Conservation (phyloP, 768 basidiomycete genomes). For the Mycena vulgaris region DNA sequence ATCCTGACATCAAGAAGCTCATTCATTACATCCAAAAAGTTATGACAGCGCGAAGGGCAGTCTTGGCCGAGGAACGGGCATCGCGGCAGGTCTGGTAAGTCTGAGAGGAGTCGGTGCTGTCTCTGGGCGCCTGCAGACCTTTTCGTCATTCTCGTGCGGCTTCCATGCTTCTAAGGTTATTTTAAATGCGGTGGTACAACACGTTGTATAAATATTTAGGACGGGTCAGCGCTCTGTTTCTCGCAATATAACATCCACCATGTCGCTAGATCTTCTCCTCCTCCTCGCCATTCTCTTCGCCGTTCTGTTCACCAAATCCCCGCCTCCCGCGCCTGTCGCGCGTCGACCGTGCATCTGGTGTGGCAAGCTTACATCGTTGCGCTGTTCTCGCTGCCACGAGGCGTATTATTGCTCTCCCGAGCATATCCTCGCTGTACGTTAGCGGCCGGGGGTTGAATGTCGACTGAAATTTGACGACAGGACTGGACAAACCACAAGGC, state of each 20-base stretch:
- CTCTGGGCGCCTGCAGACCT: background rate
- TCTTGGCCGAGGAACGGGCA: constrained; percentile 14
- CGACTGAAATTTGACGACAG: background rate
- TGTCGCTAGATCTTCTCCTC: constrained; percentile 31
- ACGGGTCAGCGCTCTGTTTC: background rate
- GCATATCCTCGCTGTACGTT: constrained; percentile 22
- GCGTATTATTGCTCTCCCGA: constrained; percentile 33
- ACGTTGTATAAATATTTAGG: constrained; percentile 5
- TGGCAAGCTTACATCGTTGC: constrained; percentile 27
- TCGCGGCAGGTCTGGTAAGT: background rate
- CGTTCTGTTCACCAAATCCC: constrained; percentile 9
- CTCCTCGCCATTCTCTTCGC: constrained; percentile 26
- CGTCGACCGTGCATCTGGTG: constrained; percentile 20
- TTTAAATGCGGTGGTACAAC: constrained; percentile 23
- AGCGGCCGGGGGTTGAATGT: background rate
- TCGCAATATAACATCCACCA: constrained; percentile 14
- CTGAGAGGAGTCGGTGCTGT: background rate
- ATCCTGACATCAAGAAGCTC: constrained; percentile 53
- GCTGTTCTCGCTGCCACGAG: constrained; percentile 34
- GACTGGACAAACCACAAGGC: constrained; percentile 27
- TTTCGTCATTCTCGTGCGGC: constrained; percentile 2
- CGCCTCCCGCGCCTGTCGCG: background rate
- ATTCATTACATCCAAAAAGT: constrained; percentile 55
- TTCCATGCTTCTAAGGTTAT: constrained; percentile 19
- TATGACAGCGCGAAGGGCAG: constrained; percentile 27